phyloP scores from a whole-genome alignment of 495 filamentous ascomycete genomes.

The Penicillium angulare region DNA sequence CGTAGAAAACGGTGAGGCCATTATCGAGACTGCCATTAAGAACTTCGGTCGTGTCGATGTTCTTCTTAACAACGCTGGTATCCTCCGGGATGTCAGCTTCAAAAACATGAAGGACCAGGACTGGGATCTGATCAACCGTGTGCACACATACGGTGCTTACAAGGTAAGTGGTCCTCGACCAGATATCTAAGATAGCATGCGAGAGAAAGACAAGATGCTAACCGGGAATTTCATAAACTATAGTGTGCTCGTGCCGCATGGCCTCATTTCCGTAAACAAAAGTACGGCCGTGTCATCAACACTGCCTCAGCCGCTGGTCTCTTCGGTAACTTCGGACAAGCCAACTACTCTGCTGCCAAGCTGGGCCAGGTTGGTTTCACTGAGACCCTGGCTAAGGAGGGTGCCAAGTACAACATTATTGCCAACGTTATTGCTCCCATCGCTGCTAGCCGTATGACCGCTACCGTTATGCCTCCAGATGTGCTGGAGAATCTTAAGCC shows the following conservation, averaged over 20 bases:
- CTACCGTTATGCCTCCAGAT: conserved; percentile 96
- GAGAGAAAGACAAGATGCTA: too few relatives aligned
- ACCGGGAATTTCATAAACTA: too few relatives aligned
- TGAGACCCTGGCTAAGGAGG: conserved; percentile 97
- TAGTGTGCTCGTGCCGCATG: conserved; percentile 91
- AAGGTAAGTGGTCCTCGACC: conserved; percentile 66
- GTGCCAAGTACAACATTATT: conserved; percentile 96
- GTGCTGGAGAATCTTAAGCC: conserved; percentile 86
- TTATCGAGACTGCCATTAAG: conserved; percentile 95
- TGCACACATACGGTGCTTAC: conserved; percentile 94
- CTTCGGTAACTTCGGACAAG: conserved; percentile 94
- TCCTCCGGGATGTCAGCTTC: conserved; percentile 93
- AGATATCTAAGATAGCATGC: too few relatives aligned
- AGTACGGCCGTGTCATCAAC: conserved; percentile 95
- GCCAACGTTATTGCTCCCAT: conserved; percentile 96
- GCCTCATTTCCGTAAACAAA: conserved; percentile 98
- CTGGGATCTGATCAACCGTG: conserved; percentile 92
- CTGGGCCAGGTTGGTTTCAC: conserved; percentile 96
- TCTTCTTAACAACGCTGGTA: conserved; percentile 97
- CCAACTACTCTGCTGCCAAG: conserved; percentile 98
- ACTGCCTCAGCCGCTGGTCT: conserved; percentile 93
- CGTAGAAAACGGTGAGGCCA: conserved; percentile 89
- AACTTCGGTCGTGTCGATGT: conserved; percentile 90
- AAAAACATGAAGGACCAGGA: conserved; percentile 98
- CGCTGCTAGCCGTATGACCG: conserved; percentile 94